phyloP scores from a whole-genome alignment of 2,329 filamentous ascomycete species.

The Talaromyces rugulosus region DNA sequence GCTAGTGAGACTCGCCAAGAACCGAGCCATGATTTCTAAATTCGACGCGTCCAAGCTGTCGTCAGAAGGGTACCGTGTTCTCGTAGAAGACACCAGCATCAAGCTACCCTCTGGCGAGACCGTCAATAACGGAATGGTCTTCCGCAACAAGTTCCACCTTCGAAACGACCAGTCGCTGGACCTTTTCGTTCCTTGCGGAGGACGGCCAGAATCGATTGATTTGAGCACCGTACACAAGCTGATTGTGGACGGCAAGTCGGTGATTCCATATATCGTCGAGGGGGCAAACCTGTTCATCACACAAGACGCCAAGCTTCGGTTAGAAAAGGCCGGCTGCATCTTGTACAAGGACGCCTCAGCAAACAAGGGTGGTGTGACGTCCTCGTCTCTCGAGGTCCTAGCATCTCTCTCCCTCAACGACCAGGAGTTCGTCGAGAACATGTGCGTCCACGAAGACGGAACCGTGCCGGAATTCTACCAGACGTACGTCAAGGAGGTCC shows the following conservation, averaged over 20 bases:
- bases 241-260: slow-evolving; percentile 82
- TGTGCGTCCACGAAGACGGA: slow-evolving; percentile 79
- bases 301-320: slow-evolving; percentile 90
- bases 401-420: slow-evolving; percentile 95
- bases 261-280: slow-evolving; percentile 92
- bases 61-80: slow-evolving; percentile 79
- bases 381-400: slow-evolving; percentile 91
- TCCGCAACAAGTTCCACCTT: slow-evolving; percentile 97
- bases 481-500: slow-evolving; percentile 86
- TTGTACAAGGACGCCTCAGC: slow-evolving; percentile 97
- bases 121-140: slow-evolving; percentile 84
- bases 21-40: slow-evolving; percentile 81
- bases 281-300: slow-evolving; percentile 98
- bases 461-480: slow-evolving; percentile 86
- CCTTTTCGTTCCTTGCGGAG: slow-evolving; percentile 91
- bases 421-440: slow-evolving; percentile 78
- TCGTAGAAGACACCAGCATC: slow-evolving; percentile 86
- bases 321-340: slow-evolving; percentile 92
- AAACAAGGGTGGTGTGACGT: slow-evolving; percentile 98
- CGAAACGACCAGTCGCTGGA: slow-evolving; percentile 74
- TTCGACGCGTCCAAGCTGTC: slow-evolving; percentile 86
- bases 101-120: slow-evolving; percentile 83
- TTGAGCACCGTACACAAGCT: slow-evolving; percentile 80
- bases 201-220: slow-evolving; percentile 94
- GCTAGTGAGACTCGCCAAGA: slow-evolving; percentile 76